phyloP scores from a whole-genome alignment of 164 flowering plant genomes.

The Akebia trifoliata region DNA sequence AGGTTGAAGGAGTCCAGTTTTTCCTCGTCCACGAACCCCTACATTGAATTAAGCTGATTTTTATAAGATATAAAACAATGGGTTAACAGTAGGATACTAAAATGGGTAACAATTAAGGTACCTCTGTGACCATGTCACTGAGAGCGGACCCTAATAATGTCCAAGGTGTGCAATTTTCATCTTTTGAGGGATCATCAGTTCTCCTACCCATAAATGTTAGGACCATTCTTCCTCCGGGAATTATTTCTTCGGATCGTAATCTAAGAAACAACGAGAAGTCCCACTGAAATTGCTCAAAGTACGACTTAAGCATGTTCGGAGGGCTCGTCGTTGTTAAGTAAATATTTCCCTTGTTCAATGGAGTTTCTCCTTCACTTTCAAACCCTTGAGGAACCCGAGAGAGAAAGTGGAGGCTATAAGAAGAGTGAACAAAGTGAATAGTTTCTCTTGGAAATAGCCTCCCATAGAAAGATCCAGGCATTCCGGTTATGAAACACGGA shows the following conservation, averaged over 20 bases:
- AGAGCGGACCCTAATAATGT: conserved; percentile 39
- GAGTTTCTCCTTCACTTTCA: conserved; percentile 4
- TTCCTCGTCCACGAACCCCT: neutral
- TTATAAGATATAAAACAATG: neutral
- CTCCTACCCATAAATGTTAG: conserved; percentile 43
- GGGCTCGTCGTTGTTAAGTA: conserved; percentile 43
- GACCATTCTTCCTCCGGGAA: conserved; percentile 47
- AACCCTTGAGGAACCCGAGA: conserved; percentile 56
- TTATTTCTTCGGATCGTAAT: conserved; percentile 44
- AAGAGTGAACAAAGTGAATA: conserved; percentile 60
- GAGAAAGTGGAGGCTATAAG: conserved; percentile 58
- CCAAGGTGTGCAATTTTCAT: conserved; percentile 32
- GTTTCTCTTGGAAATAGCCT: conserved; percentile 45
- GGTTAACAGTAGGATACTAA: neutral
- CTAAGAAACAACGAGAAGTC: conserved; percentile 45
- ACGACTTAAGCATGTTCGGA: conserved; percentile 29
- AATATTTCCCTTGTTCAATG: conserved; percentile 41
- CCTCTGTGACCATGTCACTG: conserved; percentile 45
- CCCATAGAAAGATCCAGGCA: conserved; percentile 57
- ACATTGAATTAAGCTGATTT: neutral
- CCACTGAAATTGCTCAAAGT: conserved; percentile 36
- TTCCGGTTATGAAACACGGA: conserved; percentile 39
- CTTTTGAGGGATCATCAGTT: conserved; percentile 29
- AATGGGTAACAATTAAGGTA: conserved; percentile 5
- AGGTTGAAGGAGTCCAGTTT: neutral